These are phyloP conservation scores for Nigrograna mackinnonii DNA, from an alignment of 2,329 filamentous ascomycete species.

Conservation along the genomic window DNA sequence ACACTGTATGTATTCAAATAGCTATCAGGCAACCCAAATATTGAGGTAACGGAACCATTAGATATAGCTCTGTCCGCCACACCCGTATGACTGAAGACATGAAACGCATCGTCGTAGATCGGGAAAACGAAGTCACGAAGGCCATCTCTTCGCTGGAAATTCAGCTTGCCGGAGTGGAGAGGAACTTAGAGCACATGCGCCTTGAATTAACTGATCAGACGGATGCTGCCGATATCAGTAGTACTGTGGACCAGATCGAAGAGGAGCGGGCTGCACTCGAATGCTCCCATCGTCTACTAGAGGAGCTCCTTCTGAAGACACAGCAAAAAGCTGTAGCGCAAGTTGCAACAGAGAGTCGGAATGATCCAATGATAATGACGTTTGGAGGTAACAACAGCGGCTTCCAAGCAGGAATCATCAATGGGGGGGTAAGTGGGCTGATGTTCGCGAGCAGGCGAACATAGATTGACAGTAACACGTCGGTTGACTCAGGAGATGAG, in stretches of 20 bases:
- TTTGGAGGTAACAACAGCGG: background rate
- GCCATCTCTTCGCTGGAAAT: background rate
- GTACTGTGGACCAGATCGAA: background rate
- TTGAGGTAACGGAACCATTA: background rate
- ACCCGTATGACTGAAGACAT: background rate
- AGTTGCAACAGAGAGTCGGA: too few relatives aligned
- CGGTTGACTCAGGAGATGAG: too few relatives aligned
- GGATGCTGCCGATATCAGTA: background rate
- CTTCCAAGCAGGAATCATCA: background rate
- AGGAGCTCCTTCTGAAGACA: background rate
- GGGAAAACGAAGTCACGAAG: background rate
- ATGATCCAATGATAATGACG: background rate
- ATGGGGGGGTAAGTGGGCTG: too few relatives aligned
- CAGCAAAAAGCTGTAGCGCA: background rate
- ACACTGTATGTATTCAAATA: constrained; percentile 28
- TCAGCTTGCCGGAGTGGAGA: background rate
- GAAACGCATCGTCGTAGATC: background rate
- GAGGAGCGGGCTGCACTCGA: background rate
- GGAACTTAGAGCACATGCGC: background rate
- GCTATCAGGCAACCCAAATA: background rate
- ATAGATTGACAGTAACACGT: too few relatives aligned
- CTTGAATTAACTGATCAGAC: background rate
- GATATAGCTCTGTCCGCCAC: background rate
- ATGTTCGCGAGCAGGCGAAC: too few relatives aligned
- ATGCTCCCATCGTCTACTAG: background rate